Conservation (phyloP, 2,329 filamentous ascomycete genomes). For the Epichloe gansuensis region DNA sequence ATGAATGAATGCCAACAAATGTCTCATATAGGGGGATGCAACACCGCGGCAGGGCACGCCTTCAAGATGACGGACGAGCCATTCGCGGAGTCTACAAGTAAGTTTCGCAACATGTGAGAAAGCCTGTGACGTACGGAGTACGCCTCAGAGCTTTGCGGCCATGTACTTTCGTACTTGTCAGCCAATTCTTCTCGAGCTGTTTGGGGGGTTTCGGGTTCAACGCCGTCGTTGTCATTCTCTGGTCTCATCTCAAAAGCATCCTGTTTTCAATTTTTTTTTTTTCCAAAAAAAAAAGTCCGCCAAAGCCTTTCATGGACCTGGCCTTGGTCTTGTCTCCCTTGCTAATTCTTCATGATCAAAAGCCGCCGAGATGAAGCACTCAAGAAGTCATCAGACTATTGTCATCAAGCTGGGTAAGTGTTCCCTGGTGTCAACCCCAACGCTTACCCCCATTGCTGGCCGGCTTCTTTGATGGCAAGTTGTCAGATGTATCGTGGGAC, state of each 20-base stretch:
- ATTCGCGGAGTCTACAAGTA: slow-evolving; percentile 7
- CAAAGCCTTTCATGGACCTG: slow-evolving; percentile 4
- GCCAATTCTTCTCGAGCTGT: background rate
- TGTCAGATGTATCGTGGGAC: background rate
- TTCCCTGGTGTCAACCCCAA: background rate
- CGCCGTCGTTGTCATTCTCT: slow-evolving; percentile 3
- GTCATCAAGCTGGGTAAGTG: slow-evolving; percentile 76
- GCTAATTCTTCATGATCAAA: slow-evolving; percentile 11
- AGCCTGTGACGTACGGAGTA: slow-evolving; percentile 1
- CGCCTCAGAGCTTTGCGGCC: background rate
- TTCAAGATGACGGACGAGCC: slow-evolving; percentile 10
- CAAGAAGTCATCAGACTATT: slow-evolving; percentile 37
- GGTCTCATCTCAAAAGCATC: background rate
- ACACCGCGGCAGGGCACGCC: slow-evolving; percentile 4
- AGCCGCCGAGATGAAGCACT: slow-evolving; percentile 47
- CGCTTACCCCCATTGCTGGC: background rate
- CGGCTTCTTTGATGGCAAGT: background rate
- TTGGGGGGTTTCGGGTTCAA: background rate
- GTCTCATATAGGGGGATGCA: slow-evolving; percentile 1
- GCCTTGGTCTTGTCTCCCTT: background rate
- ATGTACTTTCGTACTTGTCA: background rate
- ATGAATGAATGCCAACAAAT: slow-evolving; percentile 2
- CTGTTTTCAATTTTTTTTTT: background rate
- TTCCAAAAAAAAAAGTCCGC: background rate
- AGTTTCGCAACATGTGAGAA: slow-evolving; percentile 4